Evolutionary conservation across 106 monocot species (phyloP).

Genomic region (Acanthochlamys bracteata): DNA sequence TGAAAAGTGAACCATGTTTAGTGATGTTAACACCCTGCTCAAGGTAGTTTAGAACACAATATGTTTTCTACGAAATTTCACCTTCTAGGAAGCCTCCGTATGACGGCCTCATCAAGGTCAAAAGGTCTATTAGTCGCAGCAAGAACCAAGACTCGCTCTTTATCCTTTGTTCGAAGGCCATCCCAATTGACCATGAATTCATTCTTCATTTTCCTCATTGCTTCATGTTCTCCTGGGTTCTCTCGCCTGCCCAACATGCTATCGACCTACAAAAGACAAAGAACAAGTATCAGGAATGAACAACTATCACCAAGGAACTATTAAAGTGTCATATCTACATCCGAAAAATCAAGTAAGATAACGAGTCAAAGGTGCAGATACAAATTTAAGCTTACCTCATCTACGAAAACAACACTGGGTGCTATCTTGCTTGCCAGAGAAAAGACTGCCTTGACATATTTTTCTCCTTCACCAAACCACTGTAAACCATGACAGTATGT

Average conservation of each 20-base stretch:
- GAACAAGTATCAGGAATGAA: neutral
- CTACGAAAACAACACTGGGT: slow-evolving; percentile 96
- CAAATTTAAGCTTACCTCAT: slow-evolving; percentile 58
- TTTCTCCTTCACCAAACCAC: slow-evolving; percentile 99
- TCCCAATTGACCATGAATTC: slow-evolving; percentile 98
- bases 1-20: too few relatives aligned
- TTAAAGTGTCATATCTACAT: too few relatives aligned
- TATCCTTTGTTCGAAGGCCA: slow-evolving; percentile 80
- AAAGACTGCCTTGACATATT: slow-evolving; percentile 98
- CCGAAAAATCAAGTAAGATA: neutral
- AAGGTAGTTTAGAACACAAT: neutral
- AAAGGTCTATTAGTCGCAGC: slow-evolving; percentile 85
- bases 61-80: slow-evolving; percentile 1
- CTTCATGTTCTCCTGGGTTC: slow-evolving; percentile 88
- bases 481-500: slow-evolving; percentile 12
- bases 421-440: slow-evolving; percentile 97
- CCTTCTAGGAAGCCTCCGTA: slow-evolving; percentile 79
- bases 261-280: slow-evolving; percentile 46
- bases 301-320: neutral
- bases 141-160: slow-evolving; percentile 79
- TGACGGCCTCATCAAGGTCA: slow-evolving; percentile 92
- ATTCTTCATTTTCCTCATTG: slow-evolving; percentile 93
- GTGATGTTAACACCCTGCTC: too few relatives aligned
- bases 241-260: slow-evolving; percentile 87
- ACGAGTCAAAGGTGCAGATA: neutral